phyloP scores from a whole-genome alignment of 2,329 filamentous ascomycete species.

The Phialocephala sp. region DNA sequence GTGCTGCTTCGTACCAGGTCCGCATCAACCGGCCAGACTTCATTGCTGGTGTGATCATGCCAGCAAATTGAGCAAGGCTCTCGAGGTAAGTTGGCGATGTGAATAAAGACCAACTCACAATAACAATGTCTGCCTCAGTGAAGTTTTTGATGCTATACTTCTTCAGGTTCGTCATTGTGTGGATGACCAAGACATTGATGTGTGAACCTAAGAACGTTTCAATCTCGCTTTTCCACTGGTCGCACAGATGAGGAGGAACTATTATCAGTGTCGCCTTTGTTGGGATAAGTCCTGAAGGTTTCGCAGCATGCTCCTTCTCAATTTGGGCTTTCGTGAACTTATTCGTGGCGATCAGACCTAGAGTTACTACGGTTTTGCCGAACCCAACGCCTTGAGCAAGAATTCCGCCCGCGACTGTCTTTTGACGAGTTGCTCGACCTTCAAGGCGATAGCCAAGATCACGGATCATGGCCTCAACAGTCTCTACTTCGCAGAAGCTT shows the following conservation, averaged over 20 bases:
- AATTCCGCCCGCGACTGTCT: conserved; percentile 60
- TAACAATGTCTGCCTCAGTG: conserved; percentile 56
- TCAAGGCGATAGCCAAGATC: conserved; percentile 63
- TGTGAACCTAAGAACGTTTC: conserved; percentile 48
- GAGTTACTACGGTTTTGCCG: conserved; percentile 67
- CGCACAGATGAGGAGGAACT: conserved; percentile 58
- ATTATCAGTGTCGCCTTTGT: conserved; percentile 65
- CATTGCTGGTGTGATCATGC: conserved; percentile 43
- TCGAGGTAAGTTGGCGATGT: conserved; percentile 53
- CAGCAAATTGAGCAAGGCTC: conserved; percentile 55
- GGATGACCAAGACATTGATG: conserved; percentile 50
- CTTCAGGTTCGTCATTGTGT: conserved; percentile 47
- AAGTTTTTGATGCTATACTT: conserved; percentile 51
- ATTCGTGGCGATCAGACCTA: conserved; percentile 51
- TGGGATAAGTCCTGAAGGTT: conserved; percentile 34
- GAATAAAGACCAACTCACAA: conserved; percentile 56
- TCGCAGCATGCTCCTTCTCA: background rate
- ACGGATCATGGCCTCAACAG: conserved; percentile 59
- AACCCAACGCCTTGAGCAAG: conserved; percentile 69
- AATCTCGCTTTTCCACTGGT: conserved; percentile 64
- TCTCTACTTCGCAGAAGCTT: conserved; percentile 53
- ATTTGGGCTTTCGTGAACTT: background rate
- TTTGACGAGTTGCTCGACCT: conserved; percentile 51
- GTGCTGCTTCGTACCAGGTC: conserved; percentile 58
- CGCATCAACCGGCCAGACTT: conserved; percentile 47